A percentile compares a stretch with the other conserved stretches of the same genome.
phyloP scores from a whole-genome alignment of 305 asterid genomes.

The Fraxinus velutina region DNA sequence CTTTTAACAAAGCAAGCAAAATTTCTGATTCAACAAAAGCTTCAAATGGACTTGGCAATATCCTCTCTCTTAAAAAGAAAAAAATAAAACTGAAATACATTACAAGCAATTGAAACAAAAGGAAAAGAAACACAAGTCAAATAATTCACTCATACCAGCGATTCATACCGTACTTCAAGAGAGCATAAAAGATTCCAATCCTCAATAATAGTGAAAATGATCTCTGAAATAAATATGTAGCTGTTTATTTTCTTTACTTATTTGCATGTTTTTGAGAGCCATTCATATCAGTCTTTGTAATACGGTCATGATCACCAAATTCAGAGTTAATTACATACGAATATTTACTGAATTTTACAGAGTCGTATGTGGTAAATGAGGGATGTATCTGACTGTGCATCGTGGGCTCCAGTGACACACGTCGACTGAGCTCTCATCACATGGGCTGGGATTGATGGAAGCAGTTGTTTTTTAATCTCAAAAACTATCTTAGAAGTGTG shows the following conservation, averaged over 20 bases:
- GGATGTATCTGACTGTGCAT: neutral
- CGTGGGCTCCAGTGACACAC: neutral
- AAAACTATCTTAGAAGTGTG: neutral
- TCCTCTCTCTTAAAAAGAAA: neutral
- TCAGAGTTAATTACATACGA: neutral
- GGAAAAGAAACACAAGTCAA: neutral
- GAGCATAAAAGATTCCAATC: neutral
- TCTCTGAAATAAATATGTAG: neutral
- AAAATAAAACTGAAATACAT: neutral
- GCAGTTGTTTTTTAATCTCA: neutral
- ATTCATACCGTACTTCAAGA: neutral
- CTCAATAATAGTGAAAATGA: neutral
- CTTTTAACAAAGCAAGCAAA: neutral
- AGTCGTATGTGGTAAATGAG: neutral
- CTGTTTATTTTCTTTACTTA: neutral
- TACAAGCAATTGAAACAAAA: constrained; percentile 1
- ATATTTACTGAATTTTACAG: neutral
- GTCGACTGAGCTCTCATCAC: neutral
- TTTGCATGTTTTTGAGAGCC: neutral
- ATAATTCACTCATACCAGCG: neutral
- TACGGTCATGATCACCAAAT: neutral
- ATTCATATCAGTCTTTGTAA: neutral
- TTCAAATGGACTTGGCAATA: neutral
- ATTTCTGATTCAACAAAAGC: neutral
- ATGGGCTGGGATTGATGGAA: neutral